Percentiles rank a stretch among this genome's conserved stretches.
phyloP scores from a whole-genome alignment of 2,329 filamentous ascomycete species.

The Didymella keratinophila region DNA sequence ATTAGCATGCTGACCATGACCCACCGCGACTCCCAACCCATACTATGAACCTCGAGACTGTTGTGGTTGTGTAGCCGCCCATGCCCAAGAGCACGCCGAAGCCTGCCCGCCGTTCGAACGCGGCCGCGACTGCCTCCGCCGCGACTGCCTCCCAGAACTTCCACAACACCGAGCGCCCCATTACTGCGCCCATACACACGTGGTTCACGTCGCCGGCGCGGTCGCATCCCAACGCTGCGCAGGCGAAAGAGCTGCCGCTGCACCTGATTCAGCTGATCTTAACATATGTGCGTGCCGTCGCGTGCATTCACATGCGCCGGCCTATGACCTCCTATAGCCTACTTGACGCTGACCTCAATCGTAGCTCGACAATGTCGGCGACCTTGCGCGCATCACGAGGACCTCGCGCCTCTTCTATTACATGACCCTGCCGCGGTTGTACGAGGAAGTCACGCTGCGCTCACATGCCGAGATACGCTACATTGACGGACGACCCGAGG shows the following conservation, averaged over 20 bases:
- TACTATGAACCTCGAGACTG: slow-evolving; percentile 10
- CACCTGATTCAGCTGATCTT: slow-evolving; percentile 67
- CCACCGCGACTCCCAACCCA: not conserved
- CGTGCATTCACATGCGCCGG: not conserved
- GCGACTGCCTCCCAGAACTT: slow-evolving; percentile 12
- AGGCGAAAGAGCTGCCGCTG: slow-evolving; percentile 59
- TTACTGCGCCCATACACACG: slow-evolving; percentile 42
- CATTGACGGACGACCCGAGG: slow-evolving; percentile 64
- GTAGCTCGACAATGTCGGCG: slow-evolving; percentile 65
- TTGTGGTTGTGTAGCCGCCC: slow-evolving; percentile 19
- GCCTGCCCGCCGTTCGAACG: slow-evolving; percentile 23
- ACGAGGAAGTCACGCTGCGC: slow-evolving; percentile 63
- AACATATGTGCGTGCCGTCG: slow-evolving; percentile 56
- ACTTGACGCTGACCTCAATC: slow-evolving; percentile 16
- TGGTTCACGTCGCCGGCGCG: slow-evolving; percentile 47
- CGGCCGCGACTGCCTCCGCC: slow-evolving; percentile 18
- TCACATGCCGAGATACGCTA: slow-evolving; percentile 68
- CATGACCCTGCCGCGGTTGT: slow-evolving; percentile 69
- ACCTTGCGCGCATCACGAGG: slow-evolving; percentile 66
- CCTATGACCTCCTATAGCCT: not conserved
- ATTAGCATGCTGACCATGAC: slow-evolving; percentile 10
- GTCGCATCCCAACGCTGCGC: slow-evolving; percentile 37
- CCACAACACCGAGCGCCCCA: slow-evolving; percentile 21
- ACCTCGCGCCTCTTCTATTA: slow-evolving; percentile 70
- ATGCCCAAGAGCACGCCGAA: slow-evolving; percentile 31